phyloP scores from a whole-genome alignment of 257 asterid genomes.

The Cynanchum wilfordii region DNA sequence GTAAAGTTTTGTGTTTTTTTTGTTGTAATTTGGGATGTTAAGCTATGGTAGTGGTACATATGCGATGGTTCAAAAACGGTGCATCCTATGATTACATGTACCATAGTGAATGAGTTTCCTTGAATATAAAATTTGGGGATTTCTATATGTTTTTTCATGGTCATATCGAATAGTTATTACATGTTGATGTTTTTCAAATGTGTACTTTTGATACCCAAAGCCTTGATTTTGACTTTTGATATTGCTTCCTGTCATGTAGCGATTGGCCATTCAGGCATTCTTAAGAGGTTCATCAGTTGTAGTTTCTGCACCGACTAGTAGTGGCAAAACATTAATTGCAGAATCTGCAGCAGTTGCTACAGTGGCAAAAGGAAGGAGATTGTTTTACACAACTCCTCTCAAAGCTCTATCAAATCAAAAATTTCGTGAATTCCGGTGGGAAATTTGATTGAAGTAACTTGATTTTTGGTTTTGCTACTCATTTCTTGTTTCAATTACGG shows the following conservation, averaged over 20 bases:
- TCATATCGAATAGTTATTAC: background rate
- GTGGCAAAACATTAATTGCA: slow-evolving; percentile 99
- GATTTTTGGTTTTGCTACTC: background rate
- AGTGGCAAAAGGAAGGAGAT: slow-evolving; percentile 73
- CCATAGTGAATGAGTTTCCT: background rate
- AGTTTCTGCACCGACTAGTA: slow-evolving; percentile 99
- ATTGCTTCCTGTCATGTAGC: slow-evolving; percentile 24
- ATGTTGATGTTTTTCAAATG: background rate
- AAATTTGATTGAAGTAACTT: slow-evolving; percentile 8
- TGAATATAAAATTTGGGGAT: background rate
- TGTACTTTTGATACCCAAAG: background rate
- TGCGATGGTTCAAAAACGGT: background rate
- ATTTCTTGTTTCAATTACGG: slow-evolving; percentile 1
- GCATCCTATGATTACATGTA: background rate
- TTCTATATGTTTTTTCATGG: background rate
- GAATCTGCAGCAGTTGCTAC: slow-evolving; percentile 98
- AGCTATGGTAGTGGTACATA: too few species aligned
- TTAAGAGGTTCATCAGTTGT: slow-evolving; percentile 92
- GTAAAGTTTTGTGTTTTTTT: background rate
- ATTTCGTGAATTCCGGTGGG: slow-evolving; percentile 91
- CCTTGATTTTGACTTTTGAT: background rate
- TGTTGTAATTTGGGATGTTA: background rate
- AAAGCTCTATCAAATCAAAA: slow-evolving; percentile 97
- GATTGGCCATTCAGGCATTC: slow-evolving; percentile 76
- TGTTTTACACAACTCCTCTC: slow-evolving; percentile 93